phyloP scores from a whole-genome alignment of 129 eudicot genomes.

The Apium graveolens region DNA sequence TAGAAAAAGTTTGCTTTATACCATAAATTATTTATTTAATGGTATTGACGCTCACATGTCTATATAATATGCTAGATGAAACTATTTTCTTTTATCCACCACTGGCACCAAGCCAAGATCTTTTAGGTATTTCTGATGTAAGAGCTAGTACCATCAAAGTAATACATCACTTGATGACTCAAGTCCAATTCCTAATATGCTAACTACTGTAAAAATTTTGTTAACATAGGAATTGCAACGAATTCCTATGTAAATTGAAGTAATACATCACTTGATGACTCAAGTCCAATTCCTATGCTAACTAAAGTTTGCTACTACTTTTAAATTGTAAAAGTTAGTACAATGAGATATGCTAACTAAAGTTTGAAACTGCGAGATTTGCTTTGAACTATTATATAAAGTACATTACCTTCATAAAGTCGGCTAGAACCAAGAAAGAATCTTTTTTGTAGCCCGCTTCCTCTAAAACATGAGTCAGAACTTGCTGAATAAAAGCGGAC shows the following conservation, averaged over 20 bases:
- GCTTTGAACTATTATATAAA: background rate
- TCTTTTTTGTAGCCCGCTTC: constrained; percentile 89
- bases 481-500: constrained; percentile 38
- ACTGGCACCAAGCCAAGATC: background rate
- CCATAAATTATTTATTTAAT: too few relatives aligned
- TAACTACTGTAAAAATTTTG: background rate
- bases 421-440: constrained; percentile 53
- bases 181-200: background rate
- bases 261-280: background rate
- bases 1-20: background rate
- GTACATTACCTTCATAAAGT: constrained; percentile 70
- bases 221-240: too few relatives aligned
- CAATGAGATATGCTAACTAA: background rate
- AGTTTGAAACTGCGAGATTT: background rate
- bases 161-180: background rate
- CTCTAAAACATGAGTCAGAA: constrained; percentile 72
- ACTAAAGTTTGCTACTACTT: too few relatives aligned
- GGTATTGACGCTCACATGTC: background rate
- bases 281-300: background rate
- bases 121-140: background rate
- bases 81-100: background rate
- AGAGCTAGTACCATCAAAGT: background rate
- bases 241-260: too few relatives aligned
- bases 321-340: too few relatives aligned
- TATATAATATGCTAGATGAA: background rate